Evolutionary conservation across 148 eudicot species (phyloP).

Genomic region (Tetragonia tetragonoides): DNA sequence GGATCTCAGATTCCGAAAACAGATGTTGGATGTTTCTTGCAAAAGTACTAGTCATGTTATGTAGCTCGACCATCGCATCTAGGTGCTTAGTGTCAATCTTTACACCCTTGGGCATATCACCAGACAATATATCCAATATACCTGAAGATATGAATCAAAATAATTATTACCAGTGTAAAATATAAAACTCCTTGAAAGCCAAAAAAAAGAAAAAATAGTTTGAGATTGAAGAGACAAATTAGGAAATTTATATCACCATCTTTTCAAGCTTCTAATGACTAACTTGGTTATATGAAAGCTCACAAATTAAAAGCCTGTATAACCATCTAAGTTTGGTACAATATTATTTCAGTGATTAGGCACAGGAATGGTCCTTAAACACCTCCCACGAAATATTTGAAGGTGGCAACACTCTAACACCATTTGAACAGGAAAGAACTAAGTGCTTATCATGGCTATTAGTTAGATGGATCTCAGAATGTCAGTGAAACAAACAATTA

Average conservation of each 20-base stretch:
- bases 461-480: no score
- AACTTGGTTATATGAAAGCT: background rate
- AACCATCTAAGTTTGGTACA: background rate
- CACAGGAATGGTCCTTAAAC: background rate
- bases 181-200: background rate
- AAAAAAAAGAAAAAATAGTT: background rate
- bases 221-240: background rate
- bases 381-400: no score
- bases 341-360: background rate
- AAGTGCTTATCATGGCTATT: no score
- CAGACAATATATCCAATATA: slow-evolving; percentile 73
- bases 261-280: background rate
- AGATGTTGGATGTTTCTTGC: slow-evolving; percentile 89
- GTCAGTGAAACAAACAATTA: background rate
- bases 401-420: background rate
- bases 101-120: slow-evolving; percentile 76
- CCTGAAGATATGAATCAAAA: slow-evolving; percentile 45
- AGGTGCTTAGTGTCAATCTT: slow-evolving; percentile 82
- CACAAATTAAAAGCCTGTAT: background rate
- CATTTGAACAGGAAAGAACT: background rate
- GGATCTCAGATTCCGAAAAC: slow-evolving; percentile 68
- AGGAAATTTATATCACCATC: background rate
- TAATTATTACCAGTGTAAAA: background rate
- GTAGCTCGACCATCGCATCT: slow-evolving; percentile 82
- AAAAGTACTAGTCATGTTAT: slow-evolving; percentile 79